Base-by-base conservation (phyloP, 805 yeast species). In the Spathaspora hagerdaliae region DNA sequence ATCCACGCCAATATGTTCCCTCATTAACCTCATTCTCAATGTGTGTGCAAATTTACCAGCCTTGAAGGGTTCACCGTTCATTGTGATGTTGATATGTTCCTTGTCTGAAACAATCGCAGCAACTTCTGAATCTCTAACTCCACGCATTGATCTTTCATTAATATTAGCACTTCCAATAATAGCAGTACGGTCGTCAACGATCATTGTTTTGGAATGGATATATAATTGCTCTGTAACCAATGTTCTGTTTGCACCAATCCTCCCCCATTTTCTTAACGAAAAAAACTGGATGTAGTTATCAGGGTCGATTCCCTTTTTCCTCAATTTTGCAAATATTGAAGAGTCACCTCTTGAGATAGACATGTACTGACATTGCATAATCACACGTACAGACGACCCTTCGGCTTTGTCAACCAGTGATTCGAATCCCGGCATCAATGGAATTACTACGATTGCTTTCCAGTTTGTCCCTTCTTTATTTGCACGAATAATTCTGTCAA, bases 151-250 rank as follows among this genome's bases (percentile, higher is more conserved):
- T 56, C 99, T 77, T 63, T 94, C 99, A 59, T 94, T 94, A 49
- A 94, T 88, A 58, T 94, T 94, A 0, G 99, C 99, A 58, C 97
- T 88, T 2, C 99, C 99, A 57, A 94, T 91, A 38, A 94, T 85
- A 5, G 96, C 97, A 39, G 84, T 79, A 41, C 96, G 75, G 58
- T 94, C 99, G 67, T 94, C 99, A 9, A 85, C 97, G 55, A 94
- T 77, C 82, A 94, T 77, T 7, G 85, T 78, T 61, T 94, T 94
- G 0, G 96, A 96, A 63, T 94, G 99, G 32, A 94, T 85, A 59
- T 94, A 94, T 38, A 94, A 74, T 59, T 91, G 97, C 57, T 94
- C 99, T 2, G 96, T 88, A 2, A 85, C 89, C 38, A 94, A 60
- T 24, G 78, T 79, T 46, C 84, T 76, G 43, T 79, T 71, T 1